Evolutionary conservation across 2,329 filamentous ascomycete species (phyloP).

Genomic region (Penicillium capsulatum): DNA sequence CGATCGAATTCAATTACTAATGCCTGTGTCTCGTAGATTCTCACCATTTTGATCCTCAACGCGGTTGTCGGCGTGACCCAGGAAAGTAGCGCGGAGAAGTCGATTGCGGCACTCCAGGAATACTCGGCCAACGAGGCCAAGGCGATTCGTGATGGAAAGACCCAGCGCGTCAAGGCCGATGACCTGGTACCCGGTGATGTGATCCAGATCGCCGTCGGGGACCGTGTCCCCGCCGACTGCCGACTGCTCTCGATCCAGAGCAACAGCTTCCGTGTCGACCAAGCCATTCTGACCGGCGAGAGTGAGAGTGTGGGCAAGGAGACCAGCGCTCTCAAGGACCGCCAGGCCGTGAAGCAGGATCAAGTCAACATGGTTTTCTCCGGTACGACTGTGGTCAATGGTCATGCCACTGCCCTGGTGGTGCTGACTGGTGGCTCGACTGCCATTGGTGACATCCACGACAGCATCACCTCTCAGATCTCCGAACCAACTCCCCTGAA

Average conservation of each 20-base stretch:
- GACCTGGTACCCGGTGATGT: constrained; percentile 94
- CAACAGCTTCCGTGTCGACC: constrained; percentile 95
- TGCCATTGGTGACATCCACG: constrained; percentile 97
- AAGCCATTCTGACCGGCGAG: constrained; percentile 94
- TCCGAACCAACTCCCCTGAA: constrained; percentile 95
- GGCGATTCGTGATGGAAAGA: constrained; percentile 77
- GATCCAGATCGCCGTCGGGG: constrained; percentile 79
- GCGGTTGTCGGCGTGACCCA: constrained; percentile 96
- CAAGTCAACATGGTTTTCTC: constrained; percentile 98
- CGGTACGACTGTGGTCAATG: constrained; percentile 92
- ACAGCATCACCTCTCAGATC: constrained; percentile 97
- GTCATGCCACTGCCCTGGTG: constrained; percentile 85
- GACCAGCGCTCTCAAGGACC: constrained; percentile 63
- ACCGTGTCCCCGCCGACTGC: constrained; percentile 93
- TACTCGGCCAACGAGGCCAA: constrained; percentile 98
- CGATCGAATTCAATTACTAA: not conserved
- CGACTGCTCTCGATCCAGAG: constrained; percentile 84
- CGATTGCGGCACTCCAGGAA: constrained; percentile 95
- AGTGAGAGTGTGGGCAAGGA: constrained; percentile 96
- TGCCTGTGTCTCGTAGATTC: constrained; percentile 59
- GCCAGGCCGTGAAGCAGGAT: constrained; percentile 90
- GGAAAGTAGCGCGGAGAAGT: constrained; percentile 97
- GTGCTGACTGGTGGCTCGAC: constrained; percentile 85
- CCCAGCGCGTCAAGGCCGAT: constrained; percentile 86
- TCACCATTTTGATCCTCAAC: constrained; percentile 95